A percentile compares a stretch with the other conserved stretches of the same genome.
phyloP scores from a whole-genome alignment of 2,329 filamentous ascomycete species.

The Helotiales sp. region DNA sequence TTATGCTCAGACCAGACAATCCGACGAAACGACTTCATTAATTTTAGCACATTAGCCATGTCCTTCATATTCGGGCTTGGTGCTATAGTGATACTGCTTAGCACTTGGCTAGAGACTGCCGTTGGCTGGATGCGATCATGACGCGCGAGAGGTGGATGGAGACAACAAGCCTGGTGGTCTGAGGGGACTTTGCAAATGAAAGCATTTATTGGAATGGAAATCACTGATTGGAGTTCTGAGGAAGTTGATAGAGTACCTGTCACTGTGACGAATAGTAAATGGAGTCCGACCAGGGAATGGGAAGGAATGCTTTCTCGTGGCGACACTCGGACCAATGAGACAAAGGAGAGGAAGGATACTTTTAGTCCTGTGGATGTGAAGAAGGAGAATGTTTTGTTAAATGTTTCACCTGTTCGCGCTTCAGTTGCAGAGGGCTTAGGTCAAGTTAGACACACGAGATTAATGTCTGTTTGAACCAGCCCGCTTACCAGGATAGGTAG shows the following conservation, averaged over 20 bases:
- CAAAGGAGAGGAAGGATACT: neutral
- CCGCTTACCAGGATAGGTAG: too few relatives aligned
- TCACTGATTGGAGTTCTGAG: neutral
- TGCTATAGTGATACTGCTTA: neutral
- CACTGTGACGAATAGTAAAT: neutral
- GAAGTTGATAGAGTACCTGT: neutral
- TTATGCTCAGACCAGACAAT: neutral
- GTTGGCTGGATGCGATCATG: neutral
- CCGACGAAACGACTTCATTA: neutral
- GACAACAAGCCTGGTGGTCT: neutral
- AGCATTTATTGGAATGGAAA: neutral
- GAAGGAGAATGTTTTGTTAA: neutral
- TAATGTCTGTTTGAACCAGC: conserved; percentile 2
- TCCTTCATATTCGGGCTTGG: neutral
- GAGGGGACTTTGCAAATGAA: neutral
- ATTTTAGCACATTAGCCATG: neutral
- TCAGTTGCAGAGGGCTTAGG: neutral
- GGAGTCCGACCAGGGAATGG: neutral
- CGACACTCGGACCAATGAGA: neutral
- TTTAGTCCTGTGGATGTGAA: neutral
- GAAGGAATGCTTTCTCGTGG: neutral
- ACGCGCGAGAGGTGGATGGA: neutral
- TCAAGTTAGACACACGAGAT: neutral
- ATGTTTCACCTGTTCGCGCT: neutral
- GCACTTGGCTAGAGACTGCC: neutral